Evolutionary conservation across 495 filamentous ascomycete genomes (phyloP), one percentile per base, ranked within the genome.

Genomic region (Niebla homalea): DNA sequence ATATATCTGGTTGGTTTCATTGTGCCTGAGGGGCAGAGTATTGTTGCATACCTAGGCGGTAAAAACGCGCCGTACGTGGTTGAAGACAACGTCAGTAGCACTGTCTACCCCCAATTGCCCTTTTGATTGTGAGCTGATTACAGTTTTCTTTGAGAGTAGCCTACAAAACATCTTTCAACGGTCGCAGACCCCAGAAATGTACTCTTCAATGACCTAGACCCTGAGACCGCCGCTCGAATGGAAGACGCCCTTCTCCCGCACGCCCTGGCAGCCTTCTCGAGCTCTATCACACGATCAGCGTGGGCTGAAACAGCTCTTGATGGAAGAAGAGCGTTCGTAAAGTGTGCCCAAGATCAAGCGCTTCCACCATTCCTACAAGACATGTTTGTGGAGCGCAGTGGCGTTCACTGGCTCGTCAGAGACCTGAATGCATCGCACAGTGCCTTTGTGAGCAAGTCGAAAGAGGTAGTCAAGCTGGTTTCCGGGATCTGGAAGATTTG

Each of bases 1-100:
- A 49, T 72, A 15, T 74, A 70, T 51, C 59, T 76, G 14, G 56
- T 64, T 11, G 72, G 69, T 0, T 68, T 74, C 42, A 60, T 70
- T 0, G 63, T 66, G 0, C 54, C 58, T 0, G 36, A 67, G 7
- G 69, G 70, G 1, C 52, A 67, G 51, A 63, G 64, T 53, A 36
- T 72, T 46, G 57, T 70, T 36, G 58, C 56, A 19, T 58, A 60
- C 1, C 61, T 68, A 59, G 66, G 64, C 0, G 69, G 68, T 12
- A 36, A 36, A 15, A 48, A 49, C 18, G 44, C 61, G 36, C 57
- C 61, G 0, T 65, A 58, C 53, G 62, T 66, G 38, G 57, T 44
- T 12, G 5, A 59, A 32, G 36, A 65, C n/a, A 50, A 56, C 22
- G 54, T 56, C 18, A 29, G 43, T 39, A 26, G 29, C 4, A 51